phyloP scores from a whole-genome alignment of 2,329 filamentous ascomycete species.

The Aspergillus unguis region DNA sequence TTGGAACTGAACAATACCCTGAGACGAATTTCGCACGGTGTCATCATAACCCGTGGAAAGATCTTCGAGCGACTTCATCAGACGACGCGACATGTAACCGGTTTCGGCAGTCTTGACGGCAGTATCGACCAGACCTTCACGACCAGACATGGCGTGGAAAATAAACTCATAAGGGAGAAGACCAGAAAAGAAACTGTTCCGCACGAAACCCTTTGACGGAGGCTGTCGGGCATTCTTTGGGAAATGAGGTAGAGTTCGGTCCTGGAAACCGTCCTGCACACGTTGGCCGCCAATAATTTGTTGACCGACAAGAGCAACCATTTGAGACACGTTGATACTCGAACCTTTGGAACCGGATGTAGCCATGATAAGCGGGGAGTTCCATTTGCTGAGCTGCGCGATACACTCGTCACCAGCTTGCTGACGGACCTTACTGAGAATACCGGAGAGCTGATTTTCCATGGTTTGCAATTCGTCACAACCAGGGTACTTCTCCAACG shows the following conservation, averaged over 20 bases:
- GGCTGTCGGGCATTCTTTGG: slow-evolving; percentile 88
- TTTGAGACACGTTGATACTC: slow-evolving; percentile 97
- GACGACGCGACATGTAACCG: slow-evolving; percentile 94
- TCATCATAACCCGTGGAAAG: slow-evolving; percentile 90
- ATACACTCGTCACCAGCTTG: slow-evolving; percentile 90
- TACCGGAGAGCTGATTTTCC: slow-evolving; percentile 85
- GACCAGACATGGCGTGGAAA: slow-evolving; percentile 96
- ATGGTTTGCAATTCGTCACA: slow-evolving; percentile 89
- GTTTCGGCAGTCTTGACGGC: slow-evolving; percentile 99
- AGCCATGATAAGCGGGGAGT: slow-evolving; percentile 93
- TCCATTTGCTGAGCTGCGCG: slow-evolving; percentile 81
- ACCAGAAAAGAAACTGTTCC: slow-evolving; percentile 95
- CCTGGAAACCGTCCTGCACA: slow-evolving; percentile 94
- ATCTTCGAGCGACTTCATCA: slow-evolving; percentile 98
- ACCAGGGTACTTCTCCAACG: slow-evolving; percentile 79
- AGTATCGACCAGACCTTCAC: slow-evolving; percentile 97
- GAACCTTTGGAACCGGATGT: slow-evolving; percentile 96
- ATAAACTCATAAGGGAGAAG: slow-evolving; percentile 88
- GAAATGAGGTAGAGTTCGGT: slow-evolving; percentile 91
- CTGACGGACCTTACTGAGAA: slow-evolving; percentile 86
- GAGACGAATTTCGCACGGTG: slow-evolving; percentile 86
- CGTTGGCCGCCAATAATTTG: slow-evolving; percentile 94
- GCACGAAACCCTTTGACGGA: slow-evolving; percentile 94
- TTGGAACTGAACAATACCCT: slow-evolving; percentile 90
- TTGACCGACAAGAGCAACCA: slow-evolving; percentile 95